Conservation (phyloP, 2,329 filamentous ascomycete genomes). For the Sordariomycetes sp. region DNA sequence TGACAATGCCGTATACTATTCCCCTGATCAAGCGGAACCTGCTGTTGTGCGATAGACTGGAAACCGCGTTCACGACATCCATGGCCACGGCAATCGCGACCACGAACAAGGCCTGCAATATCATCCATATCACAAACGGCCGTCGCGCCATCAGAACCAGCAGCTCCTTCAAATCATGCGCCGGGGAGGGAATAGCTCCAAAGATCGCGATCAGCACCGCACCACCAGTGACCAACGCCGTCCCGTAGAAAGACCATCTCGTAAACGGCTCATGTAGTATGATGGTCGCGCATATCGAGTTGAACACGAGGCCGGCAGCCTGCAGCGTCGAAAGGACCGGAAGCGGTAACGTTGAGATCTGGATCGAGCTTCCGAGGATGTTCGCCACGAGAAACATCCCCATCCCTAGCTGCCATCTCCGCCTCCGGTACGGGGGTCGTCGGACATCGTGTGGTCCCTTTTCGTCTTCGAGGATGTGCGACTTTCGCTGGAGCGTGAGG, state of each 20-base stretch:
- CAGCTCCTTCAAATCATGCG: conserved; percentile 78
- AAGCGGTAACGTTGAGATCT: conserved; percentile 91
- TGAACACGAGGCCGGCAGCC: conserved; percentile 94
- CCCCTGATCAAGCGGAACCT: conserved; percentile 70
- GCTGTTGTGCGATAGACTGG: conserved; percentile 47
- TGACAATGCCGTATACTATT: conserved; percentile 80
- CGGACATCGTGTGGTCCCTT: conserved; percentile 71
- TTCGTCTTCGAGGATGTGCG: conserved; percentile 94
- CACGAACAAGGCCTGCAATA: conserved; percentile 66
- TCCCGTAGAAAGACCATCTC: conserved; percentile 83
- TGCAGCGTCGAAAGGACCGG: conserved; percentile 93
- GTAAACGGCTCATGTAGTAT: conserved; percentile 93
- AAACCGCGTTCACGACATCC: conserved; percentile 43
- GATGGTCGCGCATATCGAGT: conserved; percentile 91
- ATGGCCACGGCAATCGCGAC: conserved; percentile 55
- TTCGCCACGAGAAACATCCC: conserved; percentile 94
- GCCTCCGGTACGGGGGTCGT: conserved; percentile 78
- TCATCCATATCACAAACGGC: conserved; percentile 85
- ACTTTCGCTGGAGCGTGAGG: conserved; percentile 93
- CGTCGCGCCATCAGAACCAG: conserved; percentile 63
- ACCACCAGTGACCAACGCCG: conserved; percentile 75
- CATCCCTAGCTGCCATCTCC: conserved; percentile 97
- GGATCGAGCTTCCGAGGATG: conserved; percentile 87
- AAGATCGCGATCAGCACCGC: conserved; percentile 91
- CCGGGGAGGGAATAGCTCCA: conserved; percentile 86